Evolutionary conservation across 257 asterid species (phyloP).

Genomic region (Lycium ferocissimum): DNA sequence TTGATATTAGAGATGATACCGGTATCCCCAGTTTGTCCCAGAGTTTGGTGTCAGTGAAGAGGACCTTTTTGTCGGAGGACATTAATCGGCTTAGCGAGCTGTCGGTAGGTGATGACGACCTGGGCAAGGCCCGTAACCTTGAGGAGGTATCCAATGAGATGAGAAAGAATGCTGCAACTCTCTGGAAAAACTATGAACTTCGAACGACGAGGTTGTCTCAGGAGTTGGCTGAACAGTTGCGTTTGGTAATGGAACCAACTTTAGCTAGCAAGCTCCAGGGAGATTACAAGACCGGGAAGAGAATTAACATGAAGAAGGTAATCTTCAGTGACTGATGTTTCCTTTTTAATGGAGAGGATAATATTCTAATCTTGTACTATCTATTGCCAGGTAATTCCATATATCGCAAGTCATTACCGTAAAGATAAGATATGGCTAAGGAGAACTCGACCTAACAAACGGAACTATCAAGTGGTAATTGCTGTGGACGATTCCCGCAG

Average conservation of each 20-base stretch:
- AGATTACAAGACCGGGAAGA: conserved; percentile 94
- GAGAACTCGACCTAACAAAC: conserved; percentile 87
- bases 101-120: conserved; percentile 53
- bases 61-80: conserved; percentile 59
- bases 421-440: conserved; percentile 96
- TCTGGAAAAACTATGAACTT: conserved; percentile 80
- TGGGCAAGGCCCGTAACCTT: conserved; percentile 56
- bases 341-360: not conserved
- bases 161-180: conserved; percentile 63
- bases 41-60: conserved; percentile 61
- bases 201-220: conserved; percentile 82
- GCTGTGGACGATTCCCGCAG: conserved; percentile 97
- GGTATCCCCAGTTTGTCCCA: conserved; percentile 46
- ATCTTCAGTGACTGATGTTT: not conserved
- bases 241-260: conserved; percentile 96
- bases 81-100: conserved; percentile 44
- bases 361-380: conserved; percentile 16
- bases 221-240: conserved; percentile 93
- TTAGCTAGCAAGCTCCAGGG: conserved; percentile 97
- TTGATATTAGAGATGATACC: conserved; percentile 41
- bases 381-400: conserved; percentile 76
- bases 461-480: conserved; percentile 91
- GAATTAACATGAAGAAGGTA: conserved; percentile 97
- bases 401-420: conserved; percentile 86
- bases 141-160: conserved; percentile 53